Percentiles rank a stretch among this genome's conserved stretches.
phyloP scores from a whole-genome alignment of 495 filamentous ascomycete species.

The Podospora conica region DNA sequence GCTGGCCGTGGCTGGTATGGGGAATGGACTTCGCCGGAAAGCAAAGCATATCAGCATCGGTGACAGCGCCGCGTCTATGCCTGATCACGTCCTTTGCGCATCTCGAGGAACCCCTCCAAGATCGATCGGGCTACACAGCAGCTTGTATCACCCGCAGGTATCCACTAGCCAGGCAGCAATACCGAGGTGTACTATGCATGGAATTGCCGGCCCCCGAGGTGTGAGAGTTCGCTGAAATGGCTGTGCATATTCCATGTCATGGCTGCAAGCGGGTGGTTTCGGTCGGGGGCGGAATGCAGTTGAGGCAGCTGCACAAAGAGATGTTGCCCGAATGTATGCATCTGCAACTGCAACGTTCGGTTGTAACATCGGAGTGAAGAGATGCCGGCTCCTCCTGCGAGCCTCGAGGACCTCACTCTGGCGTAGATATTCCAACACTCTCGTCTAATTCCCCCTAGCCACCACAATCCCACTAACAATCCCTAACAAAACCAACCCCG shows the following conservation, averaged over 20 bases:
- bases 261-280: neutral
- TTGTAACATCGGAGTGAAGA: neutral
- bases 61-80: neutral
- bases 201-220: no score
- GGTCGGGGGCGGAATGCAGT: neutral
- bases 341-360: neutral
- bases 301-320: no score
- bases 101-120: no score
- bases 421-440: no score
- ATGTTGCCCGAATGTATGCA: neutral
- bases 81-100: neutral
- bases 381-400: neutral
- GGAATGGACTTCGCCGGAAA: neutral
- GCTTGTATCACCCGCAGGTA: neutral
- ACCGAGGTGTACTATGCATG: neutral
- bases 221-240: neutral
- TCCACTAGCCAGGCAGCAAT: neutral
- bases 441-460: no score
- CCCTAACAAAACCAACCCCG: no score
- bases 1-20: neutral
- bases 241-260: no score
- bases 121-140: neutral
- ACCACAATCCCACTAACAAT: no score
- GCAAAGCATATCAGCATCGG: no score
- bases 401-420: no score